A percentile compares a stretch with the other conserved stretches of the same genome.
Conservation (phyloP, 768 basidiomycete genomes). For the Termitomyces sp. region DNA sequence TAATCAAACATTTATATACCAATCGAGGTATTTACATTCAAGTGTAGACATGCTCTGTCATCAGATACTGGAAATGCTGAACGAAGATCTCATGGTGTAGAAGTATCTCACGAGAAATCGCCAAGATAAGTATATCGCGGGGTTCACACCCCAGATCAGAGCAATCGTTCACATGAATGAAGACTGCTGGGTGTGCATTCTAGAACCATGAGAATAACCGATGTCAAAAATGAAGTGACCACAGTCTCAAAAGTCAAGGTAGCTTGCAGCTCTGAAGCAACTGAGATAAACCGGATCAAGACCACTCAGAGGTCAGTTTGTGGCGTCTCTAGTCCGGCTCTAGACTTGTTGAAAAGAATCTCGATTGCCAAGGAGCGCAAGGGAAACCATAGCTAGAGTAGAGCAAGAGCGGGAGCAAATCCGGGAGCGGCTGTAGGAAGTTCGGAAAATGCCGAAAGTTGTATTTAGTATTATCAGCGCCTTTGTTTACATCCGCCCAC, state of each 20-base stretch:
- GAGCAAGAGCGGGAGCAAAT: neutral
- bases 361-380: neutral
- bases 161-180: neutral
- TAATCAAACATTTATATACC: neutral
- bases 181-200: neutral
- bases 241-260: neutral
- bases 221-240: neutral
- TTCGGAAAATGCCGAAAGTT: slow-evolving; percentile 14
- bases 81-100: too few relatives aligned
- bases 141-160: neutral
- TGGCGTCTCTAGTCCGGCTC: neutral
- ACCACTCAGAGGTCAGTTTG: neutral
- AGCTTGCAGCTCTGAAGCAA: too few relatives aligned
- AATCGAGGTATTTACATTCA: neutral
- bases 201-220: neutral
- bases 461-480: slow-evolving; percentile 13
- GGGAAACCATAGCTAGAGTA: too few relatives aligned
- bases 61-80: neutral
- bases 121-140: neutral
- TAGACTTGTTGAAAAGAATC: neutral
- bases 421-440: neutral
- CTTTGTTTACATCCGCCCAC: slow-evolving; percentile 9
- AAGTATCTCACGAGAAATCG: neutral
- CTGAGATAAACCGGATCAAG: neutral
- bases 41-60: neutral